Evolutionary conservation across 805 yeast species (phyloP).

Genomic region (Wickerhamomyces strasburgensis): DNA sequence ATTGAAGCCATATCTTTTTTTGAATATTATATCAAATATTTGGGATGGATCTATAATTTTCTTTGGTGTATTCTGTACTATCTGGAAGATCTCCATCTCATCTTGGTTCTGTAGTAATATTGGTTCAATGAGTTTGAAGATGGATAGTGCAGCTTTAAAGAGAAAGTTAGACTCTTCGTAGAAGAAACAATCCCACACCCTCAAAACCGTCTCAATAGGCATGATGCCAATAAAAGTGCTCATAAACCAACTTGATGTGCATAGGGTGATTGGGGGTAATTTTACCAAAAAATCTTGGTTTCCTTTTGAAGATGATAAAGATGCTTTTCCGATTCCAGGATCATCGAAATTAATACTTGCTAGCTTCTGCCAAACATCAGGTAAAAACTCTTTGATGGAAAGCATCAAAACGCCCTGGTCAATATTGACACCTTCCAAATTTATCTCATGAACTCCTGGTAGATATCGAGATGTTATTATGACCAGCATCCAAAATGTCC

Average conservation of each 20-base stretch:
- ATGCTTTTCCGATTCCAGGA: constrained; percentile 21
- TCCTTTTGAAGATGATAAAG: constrained; percentile 1
- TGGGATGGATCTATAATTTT: constrained; percentile 60
- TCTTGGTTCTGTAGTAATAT: constrained; percentile 42
- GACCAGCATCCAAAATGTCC: constrained; percentile 93
- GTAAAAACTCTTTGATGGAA: constrained; percentile 77
- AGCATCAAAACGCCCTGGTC: constrained; percentile 94
- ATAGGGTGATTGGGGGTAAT: constrained; percentile 85
- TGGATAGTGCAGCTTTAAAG: constrained; percentile 76
- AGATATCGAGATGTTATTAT: constrained; percentile 79
- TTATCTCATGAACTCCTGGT: constrained; percentile 88
- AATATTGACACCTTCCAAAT: constrained; percentile 88
- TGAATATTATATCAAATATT: constrained; percentile 70
- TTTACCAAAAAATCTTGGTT: constrained; percentile 54
- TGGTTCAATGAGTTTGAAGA: constrained; percentile 72
- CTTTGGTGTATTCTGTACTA: constrained; percentile 80
- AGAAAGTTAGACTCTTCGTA: constrained; percentile 86
- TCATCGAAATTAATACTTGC: constrained; percentile 33
- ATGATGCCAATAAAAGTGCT: constrained; percentile 87
- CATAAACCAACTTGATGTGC: constrained; percentile 98
- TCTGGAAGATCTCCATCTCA: constrained; percentile 71
- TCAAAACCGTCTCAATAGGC: constrained; percentile 81
- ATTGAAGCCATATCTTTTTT: constrained; percentile 65
- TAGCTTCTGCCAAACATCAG: constrained; percentile 67
- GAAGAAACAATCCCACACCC: constrained; percentile 94